phyloP scores from a whole-genome alignment of 768 basidiomycete species.

The Holtermannia corniformis region DNA sequence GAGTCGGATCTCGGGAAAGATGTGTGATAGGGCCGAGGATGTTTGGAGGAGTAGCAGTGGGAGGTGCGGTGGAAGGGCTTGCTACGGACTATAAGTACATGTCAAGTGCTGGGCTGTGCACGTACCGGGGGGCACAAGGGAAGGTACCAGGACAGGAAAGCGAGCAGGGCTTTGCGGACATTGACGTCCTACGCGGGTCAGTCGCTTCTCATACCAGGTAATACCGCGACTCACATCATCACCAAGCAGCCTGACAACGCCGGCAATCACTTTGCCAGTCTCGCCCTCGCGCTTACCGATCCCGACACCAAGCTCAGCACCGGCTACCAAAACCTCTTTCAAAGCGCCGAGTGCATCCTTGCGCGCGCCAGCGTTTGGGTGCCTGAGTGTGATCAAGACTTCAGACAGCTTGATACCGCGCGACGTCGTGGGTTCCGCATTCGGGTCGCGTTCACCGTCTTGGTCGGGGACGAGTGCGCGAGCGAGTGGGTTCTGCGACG shows the following conservation, averaged over 20 bases:
- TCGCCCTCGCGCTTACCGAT: conserved; percentile 22
- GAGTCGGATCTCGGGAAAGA: conserved; percentile 87
- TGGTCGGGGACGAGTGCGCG: conserved; percentile 42
- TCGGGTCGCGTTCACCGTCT: conserved; percentile 43
- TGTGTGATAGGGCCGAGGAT: conserved; percentile 83
- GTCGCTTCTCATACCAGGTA: background rate
- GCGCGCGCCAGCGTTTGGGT: conserved; percentile 67
- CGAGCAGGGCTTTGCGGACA: conserved; percentile 63
- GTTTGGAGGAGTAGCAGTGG: conserved; percentile 70
- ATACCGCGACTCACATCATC: conserved; percentile 61
- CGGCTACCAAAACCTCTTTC: conserved; percentile 25
- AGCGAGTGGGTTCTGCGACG: conserved; percentile 55
- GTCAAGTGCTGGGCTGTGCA: background rate
- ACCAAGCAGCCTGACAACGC: conserved; percentile 53
- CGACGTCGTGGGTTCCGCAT: conserved; percentile 58
- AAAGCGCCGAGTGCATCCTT: conserved; percentile 51
- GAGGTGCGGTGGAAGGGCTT: conserved; percentile 63
- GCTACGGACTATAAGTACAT: conserved; percentile 44
- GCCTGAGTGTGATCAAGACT: conserved; percentile 66
- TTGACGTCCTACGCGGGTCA: conserved; percentile 54
- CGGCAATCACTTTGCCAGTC: conserved; percentile 31
- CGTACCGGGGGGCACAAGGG: conserved; percentile 54
- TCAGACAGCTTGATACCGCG: conserved; percentile 67
- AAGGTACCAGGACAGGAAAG: conserved; percentile 65
- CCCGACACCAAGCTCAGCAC: conserved; percentile 8